A percentile compares a stretch with the other conserved stretches of the same genome.
Conservation (phyloP, 768 basidiomycete genomes). For the Candolleomyces eurysporus region DNA sequence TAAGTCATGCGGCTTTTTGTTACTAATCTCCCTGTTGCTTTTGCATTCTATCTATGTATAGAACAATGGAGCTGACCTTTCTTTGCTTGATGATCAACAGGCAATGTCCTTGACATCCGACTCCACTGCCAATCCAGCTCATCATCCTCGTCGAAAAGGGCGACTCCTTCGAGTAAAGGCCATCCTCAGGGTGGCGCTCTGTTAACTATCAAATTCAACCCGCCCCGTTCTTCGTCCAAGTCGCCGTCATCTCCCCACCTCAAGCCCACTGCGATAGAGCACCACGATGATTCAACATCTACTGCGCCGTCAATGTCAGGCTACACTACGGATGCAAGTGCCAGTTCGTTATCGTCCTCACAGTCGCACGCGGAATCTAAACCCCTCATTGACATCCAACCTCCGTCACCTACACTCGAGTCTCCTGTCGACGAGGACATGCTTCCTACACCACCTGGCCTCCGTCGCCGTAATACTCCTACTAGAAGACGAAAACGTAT, state of each 20-base stretch:
- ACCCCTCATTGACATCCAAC: constrained; percentile 9
- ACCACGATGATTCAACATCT: background rate
- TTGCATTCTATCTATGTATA: background rate
- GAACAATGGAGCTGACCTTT: constrained; percentile 1
- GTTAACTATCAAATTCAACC: constrained; percentile 26
- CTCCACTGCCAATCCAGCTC: constrained; percentile 37
- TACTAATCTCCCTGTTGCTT: too few relatives aligned
- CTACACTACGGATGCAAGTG: background rate
- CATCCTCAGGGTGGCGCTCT: constrained; percentile 41
- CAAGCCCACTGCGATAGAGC: background rate
- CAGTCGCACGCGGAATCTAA: background rate
- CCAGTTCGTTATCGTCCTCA: background rate
- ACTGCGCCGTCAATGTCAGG: background rate
- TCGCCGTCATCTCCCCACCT: background rate
- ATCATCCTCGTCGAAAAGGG: constrained; percentile 18
- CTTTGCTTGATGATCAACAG: constrained; percentile 17
- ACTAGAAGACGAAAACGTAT: constrained; percentile 13
- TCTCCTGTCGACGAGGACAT: background rate
- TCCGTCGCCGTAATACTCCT: constrained; percentile 23
- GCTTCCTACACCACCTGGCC: constrained; percentile 12
- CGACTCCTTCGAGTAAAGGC: constrained; percentile 31
- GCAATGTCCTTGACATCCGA: constrained; percentile 35
- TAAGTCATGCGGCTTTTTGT: background rate
- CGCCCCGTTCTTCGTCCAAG: constrained; percentile 8
- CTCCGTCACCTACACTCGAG: constrained; percentile 12